Evolutionary conservation across 192 early-diverging fungal genomes (phyloP), one percentile per base, ranked within the genome.

Genomic region (Lunasporangiospora selenospora): DNA sequence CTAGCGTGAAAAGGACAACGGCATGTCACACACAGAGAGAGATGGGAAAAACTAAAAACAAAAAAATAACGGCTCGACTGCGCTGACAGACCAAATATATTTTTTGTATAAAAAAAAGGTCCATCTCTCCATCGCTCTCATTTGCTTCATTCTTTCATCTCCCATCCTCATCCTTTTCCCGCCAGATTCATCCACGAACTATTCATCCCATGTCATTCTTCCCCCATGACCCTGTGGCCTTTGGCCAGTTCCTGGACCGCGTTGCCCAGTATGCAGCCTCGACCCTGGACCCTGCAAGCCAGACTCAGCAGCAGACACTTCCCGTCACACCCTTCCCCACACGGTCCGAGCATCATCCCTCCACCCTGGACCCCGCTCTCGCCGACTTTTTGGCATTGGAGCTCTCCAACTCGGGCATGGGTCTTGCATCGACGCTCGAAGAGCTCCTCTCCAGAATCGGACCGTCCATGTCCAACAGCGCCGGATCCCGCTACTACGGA

Each of bases 401-500:
- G 42, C 33, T 63, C 13, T 33, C 41, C 10, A 8, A 32, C 3
- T 2, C 47, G 0, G 67, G 67, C 16, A 9, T 26, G 0, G 67
- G 67, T 1, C 40, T 71, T 2, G 53, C 47, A 13, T 16, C 38
- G 10, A 62, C 59, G 0, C 38, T 61, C 4, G 53, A 71, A 0
- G 53, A 57, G 23, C 36, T 71, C 4, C 10, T 71, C 12, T 29
- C 43, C 18, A 27, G 29, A 18, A 57, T 71, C 16, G 47, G 18
- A 23, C 67, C 67, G 15, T 48, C 67, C 1, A 15, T 71, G 11
- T 39, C 67, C 36, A 57, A 71, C 47, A 50, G 52, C 23, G 65
- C 67, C 0, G 56, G 67, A 0, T 71, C 83, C 11, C 75, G 81
- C 8, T 87, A 84, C 52, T 88, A 87, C 73, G 83, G 85, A 0